Conservation (phyloP, 495 filamentous ascomycete species). For the Penicillium longicatenatum region DNA sequence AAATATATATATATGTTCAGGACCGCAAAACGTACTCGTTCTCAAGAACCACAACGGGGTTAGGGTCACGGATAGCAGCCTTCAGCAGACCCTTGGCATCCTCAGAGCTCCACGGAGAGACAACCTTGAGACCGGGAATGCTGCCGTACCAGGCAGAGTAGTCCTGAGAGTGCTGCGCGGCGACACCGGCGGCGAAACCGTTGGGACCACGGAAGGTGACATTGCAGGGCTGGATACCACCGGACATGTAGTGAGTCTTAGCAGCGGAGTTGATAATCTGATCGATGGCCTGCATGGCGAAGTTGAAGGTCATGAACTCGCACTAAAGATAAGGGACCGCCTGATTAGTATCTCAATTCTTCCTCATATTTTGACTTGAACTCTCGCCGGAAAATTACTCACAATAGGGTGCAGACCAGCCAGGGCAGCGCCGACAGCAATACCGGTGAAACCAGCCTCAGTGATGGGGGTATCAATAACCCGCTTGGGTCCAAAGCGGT, state of each 20-base stretch:
- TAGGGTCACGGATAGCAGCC: slow-evolving; percentile 96
- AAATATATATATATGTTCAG: not conserved
- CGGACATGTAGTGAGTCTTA: slow-evolving; percentile 99
- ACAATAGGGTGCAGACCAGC: slow-evolving; percentile 93
- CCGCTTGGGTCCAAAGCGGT: slow-evolving; percentile 95
- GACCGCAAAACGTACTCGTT: slow-evolving; percentile 70
- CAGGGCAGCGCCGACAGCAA: slow-evolving; percentile 91
- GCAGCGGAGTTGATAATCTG: slow-evolving; percentile 99
- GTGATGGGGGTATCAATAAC: slow-evolving; percentile 99
- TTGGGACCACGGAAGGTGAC: slow-evolving; percentile 99
- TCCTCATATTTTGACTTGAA: not conserved
- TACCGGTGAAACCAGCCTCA: slow-evolving; percentile 89
- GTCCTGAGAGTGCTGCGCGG: slow-evolving; percentile 96
- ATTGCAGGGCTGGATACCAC: slow-evolving; percentile 98
- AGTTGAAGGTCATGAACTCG: slow-evolving; percentile 99
- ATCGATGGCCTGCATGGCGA: slow-evolving; percentile 99
- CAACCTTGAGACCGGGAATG: slow-evolving; percentile 96
- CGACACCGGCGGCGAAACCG: slow-evolving; percentile 94
- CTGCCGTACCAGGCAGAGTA: slow-evolving; percentile 98
- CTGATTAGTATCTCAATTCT: slow-evolving; percentile 2
- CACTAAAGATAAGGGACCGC: slow-evolving; percentile 54
- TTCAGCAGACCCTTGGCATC: slow-evolving; percentile 98
- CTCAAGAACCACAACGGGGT: slow-evolving; percentile 92
- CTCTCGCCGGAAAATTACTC: slow-evolving; percentile 41
- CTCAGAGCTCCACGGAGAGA: slow-evolving; percentile 92